These are phyloP conservation scores for Dioscorea cayenensis DNA, from an alignment of 116 monocot genomes.

Conservation along the genomic window DNA sequence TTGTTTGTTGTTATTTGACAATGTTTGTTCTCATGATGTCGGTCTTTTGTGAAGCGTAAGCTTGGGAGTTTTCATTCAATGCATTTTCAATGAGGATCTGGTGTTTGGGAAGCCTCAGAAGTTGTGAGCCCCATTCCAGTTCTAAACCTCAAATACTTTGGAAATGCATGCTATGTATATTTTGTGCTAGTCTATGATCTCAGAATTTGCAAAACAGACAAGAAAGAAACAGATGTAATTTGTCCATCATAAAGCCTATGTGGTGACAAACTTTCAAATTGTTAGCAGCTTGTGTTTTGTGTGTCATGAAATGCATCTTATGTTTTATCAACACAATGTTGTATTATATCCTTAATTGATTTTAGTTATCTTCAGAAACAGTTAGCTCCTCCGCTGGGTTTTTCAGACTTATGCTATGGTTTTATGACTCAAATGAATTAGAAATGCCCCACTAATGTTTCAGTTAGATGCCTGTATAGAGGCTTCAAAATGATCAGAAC, in stretches of 20 bases:
- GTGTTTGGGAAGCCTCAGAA: conserved; percentile 9
- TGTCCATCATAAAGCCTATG: neutral
- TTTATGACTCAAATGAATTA: too few species aligned
- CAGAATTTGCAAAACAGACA: neutral
- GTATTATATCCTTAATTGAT: too few species aligned
- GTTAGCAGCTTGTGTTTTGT: neutral
- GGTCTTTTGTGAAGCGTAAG: conserved; percentile 17
- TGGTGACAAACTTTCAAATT: neutral
- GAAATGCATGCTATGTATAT: conserved; percentile 1
- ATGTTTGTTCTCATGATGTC: neutral
- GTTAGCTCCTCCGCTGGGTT: too few species aligned
- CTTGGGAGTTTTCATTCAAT: conserved; percentile 7
- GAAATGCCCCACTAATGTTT: too few species aligned
- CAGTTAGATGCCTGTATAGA: too few species aligned
- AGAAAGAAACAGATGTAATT: neutral
- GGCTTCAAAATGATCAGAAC: too few species aligned
- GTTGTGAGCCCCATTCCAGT: neutral
- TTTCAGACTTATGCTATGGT: too few species aligned
- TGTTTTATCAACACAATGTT: neutral
- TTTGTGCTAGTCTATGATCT: neutral
- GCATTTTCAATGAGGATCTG: conserved; percentile 9
- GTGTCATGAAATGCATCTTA: neutral
- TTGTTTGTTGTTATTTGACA: neutral
- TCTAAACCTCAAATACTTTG: neutral
- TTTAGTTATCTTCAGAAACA: too few species aligned